Evolutionary conservation across 2,329 filamentous ascomycete genomes (phyloP).

Genomic region (Aureobasidium sp.): DNA sequence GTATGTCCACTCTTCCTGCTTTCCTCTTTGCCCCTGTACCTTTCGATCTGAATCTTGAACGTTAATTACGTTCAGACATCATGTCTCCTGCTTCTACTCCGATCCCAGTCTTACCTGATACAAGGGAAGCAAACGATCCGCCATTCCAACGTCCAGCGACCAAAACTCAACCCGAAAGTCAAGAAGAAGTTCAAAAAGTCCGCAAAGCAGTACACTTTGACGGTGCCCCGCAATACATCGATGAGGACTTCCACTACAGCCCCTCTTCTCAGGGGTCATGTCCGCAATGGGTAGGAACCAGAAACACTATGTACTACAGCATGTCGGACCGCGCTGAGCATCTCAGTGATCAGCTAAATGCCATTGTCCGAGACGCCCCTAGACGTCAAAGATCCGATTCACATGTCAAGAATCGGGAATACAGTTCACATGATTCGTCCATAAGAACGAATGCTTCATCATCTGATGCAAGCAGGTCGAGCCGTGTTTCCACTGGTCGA

Average conservation of each 20-base stretch:
- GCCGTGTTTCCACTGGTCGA: conserved; percentile 28
- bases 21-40: not conserved
- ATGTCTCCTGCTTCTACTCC: not conserved
- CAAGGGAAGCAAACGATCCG: not conserved
- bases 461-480: conserved; percentile 23
- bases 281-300: conserved; percentile 12
- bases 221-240: conserved; percentile 16
- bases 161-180: not conserved
- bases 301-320: conserved; percentile 4
- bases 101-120: not conserved
- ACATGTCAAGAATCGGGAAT: not conserved
- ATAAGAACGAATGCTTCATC: not conserved
- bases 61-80: conserved; percentile 10
- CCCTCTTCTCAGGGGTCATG: not conserved
- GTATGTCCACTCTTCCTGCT: not conserved
- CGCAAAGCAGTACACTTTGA: conserved; percentile 14
- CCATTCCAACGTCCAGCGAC: not conserved
- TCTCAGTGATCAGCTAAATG: not conserved
- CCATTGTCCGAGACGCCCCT: not conserved
- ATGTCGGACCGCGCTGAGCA: conserved; percentile 8
- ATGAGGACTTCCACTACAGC: not conserved
- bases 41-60: not conserved
- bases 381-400: not conserved
- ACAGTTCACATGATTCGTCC: not conserved
- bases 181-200: not conserved